Conservation (phyloP, 345 rosid species). For the Cochlearia excelsa region DNA sequence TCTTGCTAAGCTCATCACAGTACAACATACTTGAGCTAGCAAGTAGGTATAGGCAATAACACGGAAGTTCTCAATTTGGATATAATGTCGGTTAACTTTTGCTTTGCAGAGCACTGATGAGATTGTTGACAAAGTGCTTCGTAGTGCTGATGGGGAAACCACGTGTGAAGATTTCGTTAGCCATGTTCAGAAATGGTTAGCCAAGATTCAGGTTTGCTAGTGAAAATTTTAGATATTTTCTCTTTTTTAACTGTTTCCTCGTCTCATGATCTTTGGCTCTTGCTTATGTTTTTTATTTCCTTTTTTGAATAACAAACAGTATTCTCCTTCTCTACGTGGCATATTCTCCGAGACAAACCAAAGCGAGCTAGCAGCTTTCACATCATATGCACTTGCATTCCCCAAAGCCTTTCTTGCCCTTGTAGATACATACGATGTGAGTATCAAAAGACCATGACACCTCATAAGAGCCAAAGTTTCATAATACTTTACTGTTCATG, state of each 20-base stretch:
- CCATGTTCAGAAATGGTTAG: constrained; percentile 75
- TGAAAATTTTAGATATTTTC: background rate
- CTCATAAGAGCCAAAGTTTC: constrained; percentile 8
- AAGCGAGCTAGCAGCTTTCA: constrained; percentile 92
- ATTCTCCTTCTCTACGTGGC: constrained; percentile 52
- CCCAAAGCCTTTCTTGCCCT: constrained; percentile 72
- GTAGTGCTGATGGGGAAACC: constrained; percentile 57
- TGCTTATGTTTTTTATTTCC: background rate
- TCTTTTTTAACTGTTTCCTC: background rate
- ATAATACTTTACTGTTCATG: background rate
- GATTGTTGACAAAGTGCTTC: constrained; percentile 68
- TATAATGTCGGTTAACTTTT: background rate
- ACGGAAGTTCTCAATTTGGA: background rate
- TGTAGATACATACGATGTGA: constrained; percentile 41
- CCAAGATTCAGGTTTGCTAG: constrained; percentile 67
- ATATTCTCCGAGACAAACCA: constrained; percentile 86
- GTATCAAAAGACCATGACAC: constrained; percentile 27
- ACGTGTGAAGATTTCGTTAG: constrained; percentile 78
- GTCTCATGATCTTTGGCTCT: background rate
- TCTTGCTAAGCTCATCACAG: no score
- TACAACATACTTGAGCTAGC: no score
- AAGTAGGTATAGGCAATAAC: no score
- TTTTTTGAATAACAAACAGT: constrained; percentile 36
- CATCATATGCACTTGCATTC: constrained; percentile 93
- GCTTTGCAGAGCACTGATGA: constrained; percentile 80